phyloP scores from a whole-genome alignment of 208 protist species.

The Perkinsela sp. region DNA sequence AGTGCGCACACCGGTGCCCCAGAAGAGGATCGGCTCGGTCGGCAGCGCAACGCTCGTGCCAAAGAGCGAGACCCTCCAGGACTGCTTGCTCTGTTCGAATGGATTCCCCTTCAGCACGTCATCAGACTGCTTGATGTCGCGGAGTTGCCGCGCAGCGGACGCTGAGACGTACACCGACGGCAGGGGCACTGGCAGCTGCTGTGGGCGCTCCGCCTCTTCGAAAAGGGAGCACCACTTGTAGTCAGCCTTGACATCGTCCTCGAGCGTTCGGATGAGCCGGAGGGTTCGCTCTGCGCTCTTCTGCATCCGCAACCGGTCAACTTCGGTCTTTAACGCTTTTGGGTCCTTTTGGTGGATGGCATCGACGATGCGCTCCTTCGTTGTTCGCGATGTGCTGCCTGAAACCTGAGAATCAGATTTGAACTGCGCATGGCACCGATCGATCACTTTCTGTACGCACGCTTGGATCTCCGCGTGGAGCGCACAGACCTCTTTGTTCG shows the following conservation, averaged over 20 bases:
- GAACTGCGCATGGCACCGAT: constrained; percentile 4
- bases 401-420: background rate
- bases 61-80: constrained; percentile 11
- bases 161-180: constrained; percentile 49
- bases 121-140: constrained; percentile 16
- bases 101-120: constrained; percentile 16
- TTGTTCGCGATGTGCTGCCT: background rate
- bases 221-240: constrained; percentile 39
- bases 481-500: constrained; percentile 13
- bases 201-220: constrained; percentile 39
- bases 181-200: constrained; percentile 38
- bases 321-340: constrained; percentile 7
- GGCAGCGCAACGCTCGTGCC: constrained; percentile 31
- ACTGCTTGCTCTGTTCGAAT: constrained; percentile 12
- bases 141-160: constrained; percentile 26
- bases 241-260: constrained; percentile 30
- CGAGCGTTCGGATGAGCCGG: constrained; percentile 22
- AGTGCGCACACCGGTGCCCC: constrained; percentile 29
- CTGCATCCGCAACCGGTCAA: constrained; percentile 14
- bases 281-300: constrained; percentile 13
- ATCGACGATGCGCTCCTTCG: background rate
- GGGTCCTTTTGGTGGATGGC: background rate
- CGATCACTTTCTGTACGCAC: constrained; percentile 10
- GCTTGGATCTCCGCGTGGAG: constrained; percentile 32
- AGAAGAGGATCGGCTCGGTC: constrained; percentile 45